These are phyloP conservation scores for Vigna mungo DNA, from an alignment of 306 rosid species.

Conservation along the genomic window DNA sequence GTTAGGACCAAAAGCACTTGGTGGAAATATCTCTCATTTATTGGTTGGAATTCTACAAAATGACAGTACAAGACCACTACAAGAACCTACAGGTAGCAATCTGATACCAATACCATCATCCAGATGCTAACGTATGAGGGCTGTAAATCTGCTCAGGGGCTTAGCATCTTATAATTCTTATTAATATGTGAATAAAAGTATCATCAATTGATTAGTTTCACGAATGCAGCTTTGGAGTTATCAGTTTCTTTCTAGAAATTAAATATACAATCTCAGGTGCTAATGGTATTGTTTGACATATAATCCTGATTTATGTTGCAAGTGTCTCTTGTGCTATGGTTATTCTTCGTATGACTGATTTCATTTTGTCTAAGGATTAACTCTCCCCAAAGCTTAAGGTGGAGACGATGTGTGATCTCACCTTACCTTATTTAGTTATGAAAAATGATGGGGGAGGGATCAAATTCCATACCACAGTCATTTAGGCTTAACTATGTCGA, in stretches of 20 bases:
- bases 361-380: constrained; percentile 1
- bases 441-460: constrained; percentile 21
- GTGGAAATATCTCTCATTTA: constrained; percentile 50
- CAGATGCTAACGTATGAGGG: constrained; percentile 9
- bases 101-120: constrained; percentile 28
- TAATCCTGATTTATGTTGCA: constrained; percentile 26
- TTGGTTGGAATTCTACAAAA: constrained; percentile 52
- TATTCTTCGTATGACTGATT: neutral
- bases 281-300: neutral
- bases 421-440: constrained; percentile 19
- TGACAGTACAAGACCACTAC: constrained; percentile 50
- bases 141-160: constrained; percentile 11
- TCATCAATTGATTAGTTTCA: constrained; percentile 30
- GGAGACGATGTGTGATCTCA: constrained; percentile 15
- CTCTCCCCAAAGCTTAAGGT: neutral
- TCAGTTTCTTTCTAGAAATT: neutral
- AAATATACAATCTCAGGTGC: neutral
- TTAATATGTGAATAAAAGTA: constrained; percentile 23
- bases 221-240: neutral
- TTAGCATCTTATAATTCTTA: constrained; percentile 7
- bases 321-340: constrained; percentile 24
- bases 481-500: constrained; percentile 9
- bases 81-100: constrained; percentile 55
- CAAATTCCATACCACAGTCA: constrained; percentile 7
- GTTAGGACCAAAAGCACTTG: constrained; percentile 45